Base-by-base conservation (phyloP, 1,284 basidiomycete species). In the Neonothopanus nambi region DNA sequence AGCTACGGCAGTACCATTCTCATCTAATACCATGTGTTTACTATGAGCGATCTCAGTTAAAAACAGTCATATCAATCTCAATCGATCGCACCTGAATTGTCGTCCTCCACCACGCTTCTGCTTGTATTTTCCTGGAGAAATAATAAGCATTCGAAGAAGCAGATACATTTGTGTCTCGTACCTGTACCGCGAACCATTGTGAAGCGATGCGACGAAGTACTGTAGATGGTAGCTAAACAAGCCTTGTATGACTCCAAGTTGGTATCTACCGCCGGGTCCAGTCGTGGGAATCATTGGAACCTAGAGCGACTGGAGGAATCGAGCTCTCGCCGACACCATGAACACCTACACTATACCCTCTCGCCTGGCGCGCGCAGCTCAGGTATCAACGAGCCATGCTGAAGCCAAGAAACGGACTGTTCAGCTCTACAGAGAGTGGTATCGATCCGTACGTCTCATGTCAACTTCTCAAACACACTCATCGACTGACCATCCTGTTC, bases 391-490 rank as follows among this genome's bases (percentile, higher is more conserved):
- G 5, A 82, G 74, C 49, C 75, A 85, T 23, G 72, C 75, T n/a
- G 86, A 94, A 54, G 87, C 93, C 4, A 84, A 89, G 40, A 72
- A 73, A 42, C 81, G 91, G 36, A 84, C 85, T 28, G 74, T 95
- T 36, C 78, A 89, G 49, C 81, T 98, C 18, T 99, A 98, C 77
- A 80, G 95, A 56, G 86, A 87, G 67, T 98, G 94, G 92, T 91
- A 95, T 70, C 88, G 95, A 61, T 80, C 87, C 48, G 94, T 95
- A 64, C 66, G 91, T 63, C 47, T 46, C 48, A 39, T 28, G 20
- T 50, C 54, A 37, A 50, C 36, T 28, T 51, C 33, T 38, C 5
- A 23, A 33, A 36, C 38, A 18, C 37, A 55, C 44, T 48, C 52
- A 36, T 26, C n/a, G 2, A 30, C 44, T 55, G 36, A 59, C 58